A percentile compares a stretch with the other conserved stretches of the same genome.
Conservation (phyloP, 768 basidiomycete species). For the Pleurotus salmoneostramineus region DNA sequence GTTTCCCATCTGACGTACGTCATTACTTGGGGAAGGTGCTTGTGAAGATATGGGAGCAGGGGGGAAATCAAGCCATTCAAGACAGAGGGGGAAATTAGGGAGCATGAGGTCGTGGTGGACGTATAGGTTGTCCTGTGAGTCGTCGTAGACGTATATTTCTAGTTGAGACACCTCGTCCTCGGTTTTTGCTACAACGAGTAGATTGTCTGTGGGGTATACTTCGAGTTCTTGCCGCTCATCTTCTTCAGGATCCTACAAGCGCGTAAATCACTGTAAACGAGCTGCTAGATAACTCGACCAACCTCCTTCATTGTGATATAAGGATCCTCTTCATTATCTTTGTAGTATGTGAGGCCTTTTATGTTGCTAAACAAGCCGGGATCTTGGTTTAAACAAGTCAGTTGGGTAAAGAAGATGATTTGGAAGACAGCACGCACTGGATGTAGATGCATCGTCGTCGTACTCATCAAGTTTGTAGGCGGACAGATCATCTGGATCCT, state of each 20-base stretch:
- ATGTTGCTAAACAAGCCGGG: slow-evolving; percentile 90
- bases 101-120: slow-evolving; percentile 98
- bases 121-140: slow-evolving; percentile 86
- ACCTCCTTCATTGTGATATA: slow-evolving; percentile 96
- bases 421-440: slow-evolving; percentile 21
- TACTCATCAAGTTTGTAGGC: slow-evolving; percentile 92
- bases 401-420: slow-evolving; percentile 3
- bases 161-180: slow-evolving; percentile 96
- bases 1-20: slow-evolving; percentile 53
- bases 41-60: slow-evolving; percentile 45
- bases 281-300: slow-evolving; percentile 17
- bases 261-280: slow-evolving; percentile 11
- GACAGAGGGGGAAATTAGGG: slow-evolving; percentile 94
- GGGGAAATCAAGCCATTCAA: slow-evolving; percentile 99
- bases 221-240: slow-evolving; percentile 89
- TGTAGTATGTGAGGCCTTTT: slow-evolving; percentile 90
- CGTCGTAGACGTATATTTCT: slow-evolving; percentile 95
- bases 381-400: slow-evolving; percentile 13
- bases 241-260: slow-evolving; percentile 61
- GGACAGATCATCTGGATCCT: slow-evolving; percentile 52
- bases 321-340: slow-evolving; percentile 90
- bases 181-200: slow-evolving; percentile 90
- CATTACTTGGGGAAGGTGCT: slow-evolving; percentile 15
- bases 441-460: slow-evolving; percentile 64
- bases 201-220: slow-evolving; percentile 85